These are phyloP conservation scores for Xylaria sp. DNA, from an alignment of 2,329 filamentous ascomycete species.

Conservation along the genomic window DNA sequence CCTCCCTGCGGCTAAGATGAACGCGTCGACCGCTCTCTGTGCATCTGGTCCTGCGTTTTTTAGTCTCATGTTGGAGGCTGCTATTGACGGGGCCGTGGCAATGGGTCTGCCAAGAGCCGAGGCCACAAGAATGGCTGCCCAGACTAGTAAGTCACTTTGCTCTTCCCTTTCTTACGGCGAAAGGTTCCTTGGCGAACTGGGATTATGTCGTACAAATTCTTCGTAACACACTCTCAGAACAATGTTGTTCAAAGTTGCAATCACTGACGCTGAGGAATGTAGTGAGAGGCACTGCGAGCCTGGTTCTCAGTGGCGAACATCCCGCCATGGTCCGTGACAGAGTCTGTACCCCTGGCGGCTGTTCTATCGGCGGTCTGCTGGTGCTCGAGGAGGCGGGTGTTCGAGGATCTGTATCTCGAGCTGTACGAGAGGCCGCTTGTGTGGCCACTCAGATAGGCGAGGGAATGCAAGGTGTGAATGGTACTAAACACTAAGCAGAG, in stretches of 20 bases:
- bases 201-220: not conserved
- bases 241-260: not conserved
- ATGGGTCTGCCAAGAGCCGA: conserved; percentile 80
- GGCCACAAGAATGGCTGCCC: conserved; percentile 80
- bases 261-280: conserved; percentile 19
- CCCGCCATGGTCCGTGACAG: conserved; percentile 80
- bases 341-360: conserved; percentile 81
- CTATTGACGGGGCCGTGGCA: conserved; percentile 80
- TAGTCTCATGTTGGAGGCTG: conserved; percentile 77
- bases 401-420: conserved; percentile 73
- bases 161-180: not conserved
- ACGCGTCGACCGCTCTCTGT: conserved; percentile 78
- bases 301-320: conserved; percentile 78
- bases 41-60: conserved; percentile 82
- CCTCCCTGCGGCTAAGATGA: conserved; percentile 75
- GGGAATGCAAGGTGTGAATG: conserved; percentile 62
- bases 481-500: conserved; percentile 52
- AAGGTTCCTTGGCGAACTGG: not conserved
- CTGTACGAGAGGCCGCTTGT: conserved; percentile 76
- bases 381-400: conserved; percentile 79
- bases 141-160: conserved; percentile 61
- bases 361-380: conserved; percentile 78
- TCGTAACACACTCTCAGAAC: not conserved
- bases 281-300: conserved; percentile 74
- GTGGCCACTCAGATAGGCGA: conserved; percentile 74